Base-by-base conservation (phyloP, 106 monocot genomes). In the Agapanthus africanus region DNA sequence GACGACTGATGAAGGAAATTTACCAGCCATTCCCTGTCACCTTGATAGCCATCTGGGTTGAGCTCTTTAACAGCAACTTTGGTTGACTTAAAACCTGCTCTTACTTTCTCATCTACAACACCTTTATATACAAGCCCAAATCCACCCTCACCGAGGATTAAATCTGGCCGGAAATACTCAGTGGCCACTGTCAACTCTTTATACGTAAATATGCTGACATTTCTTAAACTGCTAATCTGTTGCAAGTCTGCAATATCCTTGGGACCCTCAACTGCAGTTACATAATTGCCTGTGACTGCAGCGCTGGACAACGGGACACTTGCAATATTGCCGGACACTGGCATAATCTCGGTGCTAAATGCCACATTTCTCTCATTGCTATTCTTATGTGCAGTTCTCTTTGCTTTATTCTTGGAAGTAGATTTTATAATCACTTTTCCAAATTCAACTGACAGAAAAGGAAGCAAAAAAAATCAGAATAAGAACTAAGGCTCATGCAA, bases 21-120 rank as follows among this genome's bases (percentile, higher is more conserved):
- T 83, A 87, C 88, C 76, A 88, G 79, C 88, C 88, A 88, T 71
- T 88, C 88, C 33, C 71, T 81, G 38, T 88, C 88, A 49, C 88
- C 88, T 71, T 88, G 88, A 33, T 71, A 73, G 37, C 88, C 79
- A 52, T 81, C 79, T 16, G 52, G 84, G 72, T 84, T 81, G 14
- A 88, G 84, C 63, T 74, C 79, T 71, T 88, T 88, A 11, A 88
- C 84, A 11, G 88, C 88, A 77, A 88, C 88, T 47, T 66, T 59
- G n/a, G 71, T 84, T n/a, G 69, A 69, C 54, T 71, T 52, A 32
- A 88, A 81, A 30, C 79, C 84, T 16, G 69, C 62, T 70, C 84
- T 79, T 40, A 81, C 47, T 31, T 59, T 77, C 56, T 84, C 76
- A 41, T 88, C 76, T 28, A 88, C 79, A 30, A 77, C 79, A n/a